Evolutionary conservation across 2,329 filamentous ascomycete genomes (phyloP).

Genomic region (Colletotrichum lindemuthianum): DNA sequence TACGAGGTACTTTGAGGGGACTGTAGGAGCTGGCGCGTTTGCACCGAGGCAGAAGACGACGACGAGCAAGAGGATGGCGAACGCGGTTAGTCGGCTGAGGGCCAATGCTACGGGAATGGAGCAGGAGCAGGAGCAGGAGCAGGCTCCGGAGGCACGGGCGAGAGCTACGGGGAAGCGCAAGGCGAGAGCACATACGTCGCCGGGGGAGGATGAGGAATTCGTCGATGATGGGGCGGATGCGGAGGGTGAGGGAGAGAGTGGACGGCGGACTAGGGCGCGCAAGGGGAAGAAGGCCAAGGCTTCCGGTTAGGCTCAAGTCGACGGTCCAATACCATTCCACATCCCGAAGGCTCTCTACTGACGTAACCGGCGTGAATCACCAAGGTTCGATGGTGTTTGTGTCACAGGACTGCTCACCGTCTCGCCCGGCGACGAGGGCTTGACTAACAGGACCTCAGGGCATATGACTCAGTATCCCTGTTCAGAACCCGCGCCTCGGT

Average conservation of each 20-base stretch:
- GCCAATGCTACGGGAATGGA: conserved; percentile 55
- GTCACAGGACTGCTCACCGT: too few relatives aligned
- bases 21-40: conserved; percentile 77
- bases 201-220: conserved; percentile 16
- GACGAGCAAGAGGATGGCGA: conserved; percentile 80
- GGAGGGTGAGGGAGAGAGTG: conserved; percentile 1
- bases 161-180: conserved; percentile 31
- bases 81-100: conserved; percentile 75
- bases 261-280: neutral
- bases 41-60: conserved; percentile 73
- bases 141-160: conserved; percentile 3
- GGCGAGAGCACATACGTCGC: conserved; percentile 9
- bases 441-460: too few relatives aligned
- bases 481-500: too few relatives aligned
- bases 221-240: conserved; percentile 15
- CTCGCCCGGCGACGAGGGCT: too few relatives aligned
- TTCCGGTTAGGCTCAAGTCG: conserved; percentile 1
- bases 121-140: neutral
- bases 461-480: too few relatives aligned
- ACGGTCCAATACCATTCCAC: too few relatives aligned
- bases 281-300: conserved; percentile 34
- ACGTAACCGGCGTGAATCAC: too few relatives aligned
- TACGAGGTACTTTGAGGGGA: conserved; percentile 87
- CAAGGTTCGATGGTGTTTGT: too few relatives aligned
- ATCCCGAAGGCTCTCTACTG: too few relatives aligned